Evolutionary conservation across 192 early-diverging fungal genomes (phyloP), one percentile per base, ranked within the genome.

Genomic region (Backusella tuberculispora): DNA sequence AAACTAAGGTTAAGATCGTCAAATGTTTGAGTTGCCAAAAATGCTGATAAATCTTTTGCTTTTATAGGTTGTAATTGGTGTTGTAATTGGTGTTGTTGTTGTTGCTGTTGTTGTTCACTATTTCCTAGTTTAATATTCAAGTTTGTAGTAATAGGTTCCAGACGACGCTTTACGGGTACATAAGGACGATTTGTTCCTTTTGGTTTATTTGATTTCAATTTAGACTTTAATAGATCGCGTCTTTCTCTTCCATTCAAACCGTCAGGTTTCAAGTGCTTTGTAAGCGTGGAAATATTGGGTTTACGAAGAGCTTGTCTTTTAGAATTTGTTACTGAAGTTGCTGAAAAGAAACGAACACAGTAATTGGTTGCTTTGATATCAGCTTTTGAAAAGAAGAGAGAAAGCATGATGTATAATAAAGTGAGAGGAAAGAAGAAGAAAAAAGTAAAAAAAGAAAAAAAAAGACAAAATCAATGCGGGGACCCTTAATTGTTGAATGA

Each of bases 1-100:
- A 66, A 38, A 9, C 26, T 66, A 14, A 98, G 72, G 13, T 89
- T 90, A 75, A 98, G 81, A 10, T 74, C 83, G 42, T 89, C 87
- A 77, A 95, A 95, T 41, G 73, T 64, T 15, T 72, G 78, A 5
- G 74, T 38, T n/a, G 77, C 56, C 19, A 79, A 69, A 43, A 71
- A 72, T 1, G 65, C 26, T 7, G 81, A 66, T 1, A 83, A 45
- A 21, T 76, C 65, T n/a, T 60, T 40, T 6, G 79, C 77, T 14
- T 79, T 76, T 14, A 26, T 29, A n/a, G 63, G 63, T 63, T 37
- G 26, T 37, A 21, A 53, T 53, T 21, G 50, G 50, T 15, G 7
- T 15, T 53, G n/a, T 53, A 21, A 19, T 21, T 15, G 13, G 17
- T 53, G 8, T 63, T 37, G 63, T 21, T 34, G 29, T 2, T 34